phyloP scores from a whole-genome alignment of 306 rosid species.

The Oemleria cerasiformis region DNA sequence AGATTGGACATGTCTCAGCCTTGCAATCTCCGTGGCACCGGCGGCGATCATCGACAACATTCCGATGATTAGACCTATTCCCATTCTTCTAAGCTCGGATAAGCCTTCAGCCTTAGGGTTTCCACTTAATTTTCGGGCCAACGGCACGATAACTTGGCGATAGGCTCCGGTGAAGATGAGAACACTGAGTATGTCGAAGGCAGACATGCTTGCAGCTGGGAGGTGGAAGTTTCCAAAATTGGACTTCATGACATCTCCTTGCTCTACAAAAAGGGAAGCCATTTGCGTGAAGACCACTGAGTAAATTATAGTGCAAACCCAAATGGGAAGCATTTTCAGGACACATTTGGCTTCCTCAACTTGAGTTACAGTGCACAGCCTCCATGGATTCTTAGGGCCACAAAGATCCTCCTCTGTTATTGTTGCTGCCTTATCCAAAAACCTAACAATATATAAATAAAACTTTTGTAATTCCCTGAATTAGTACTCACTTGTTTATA shows the following conservation, averaged over 20 bases:
- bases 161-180: slow-evolving; percentile 51
- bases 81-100: slow-evolving; percentile 69
- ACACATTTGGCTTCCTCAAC: slow-evolving; percentile 83
- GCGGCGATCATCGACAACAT: slow-evolving; percentile 62
- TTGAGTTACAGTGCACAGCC: slow-evolving; percentile 62
- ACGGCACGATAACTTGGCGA: slow-evolving; percentile 46
- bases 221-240: slow-evolving; percentile 36
- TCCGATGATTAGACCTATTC: slow-evolving; percentile 58
- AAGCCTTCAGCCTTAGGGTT: slow-evolving; percentile 36
- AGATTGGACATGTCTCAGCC: slow-evolving; percentile 43
- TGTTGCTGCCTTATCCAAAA: slow-evolving; percentile 39
- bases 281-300: slow-evolving; percentile 75
- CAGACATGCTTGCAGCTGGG: slow-evolving; percentile 82
- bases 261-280: slow-evolving; percentile 79
- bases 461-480: too few relatives aligned
- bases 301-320: slow-evolving; percentile 77
- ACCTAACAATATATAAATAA: slow-evolving; percentile 10
- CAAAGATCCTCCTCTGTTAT: slow-evolving; percentile 19
- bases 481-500: too few relatives aligned
- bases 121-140: slow-evolving; percentile 32
- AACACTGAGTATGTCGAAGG: slow-evolving; percentile 58
- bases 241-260: slow-evolving; percentile 65
- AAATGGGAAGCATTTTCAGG: slow-evolving; percentile 65
- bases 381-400: slow-evolving; percentile 46
- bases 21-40: slow-evolving; percentile 46